Evolutionary conservation across 345 rosid genomes (phyloP).

Genomic region (Orychophragmus violaceus): DNA sequence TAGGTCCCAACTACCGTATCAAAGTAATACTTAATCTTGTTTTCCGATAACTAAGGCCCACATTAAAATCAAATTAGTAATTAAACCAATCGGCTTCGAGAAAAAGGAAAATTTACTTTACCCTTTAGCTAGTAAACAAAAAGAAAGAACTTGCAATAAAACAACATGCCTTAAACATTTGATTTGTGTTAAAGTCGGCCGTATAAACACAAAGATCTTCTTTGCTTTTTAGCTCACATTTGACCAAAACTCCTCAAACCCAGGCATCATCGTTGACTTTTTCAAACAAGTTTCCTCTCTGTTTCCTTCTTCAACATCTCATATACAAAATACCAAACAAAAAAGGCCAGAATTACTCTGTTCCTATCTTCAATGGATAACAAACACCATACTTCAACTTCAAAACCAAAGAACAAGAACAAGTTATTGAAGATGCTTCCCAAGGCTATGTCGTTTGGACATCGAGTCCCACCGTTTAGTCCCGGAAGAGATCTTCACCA

Average conservation of each 20-base stretch:
- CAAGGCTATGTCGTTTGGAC: slow-evolving; percentile 44
- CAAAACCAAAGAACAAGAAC: slow-evolving; percentile 34
- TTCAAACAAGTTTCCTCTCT: slow-evolving; percentile 24
- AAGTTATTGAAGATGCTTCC: slow-evolving; percentile 56
- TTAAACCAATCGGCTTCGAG: neutral
- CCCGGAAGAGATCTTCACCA: slow-evolving; percentile 50
- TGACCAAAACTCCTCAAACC: slow-evolving; percentile 30
- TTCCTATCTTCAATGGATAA: slow-evolving; percentile 12
- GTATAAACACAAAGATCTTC: slow-evolving; percentile 27
- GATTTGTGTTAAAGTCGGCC: slow-evolving; percentile 14
- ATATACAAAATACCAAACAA: neutral
- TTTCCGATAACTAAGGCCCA: neutral
- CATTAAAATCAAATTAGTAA: neutral
- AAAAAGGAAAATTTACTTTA: too few relatives aligned
- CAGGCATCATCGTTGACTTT: slow-evolving; percentile 29
- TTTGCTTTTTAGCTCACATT: slow-evolving; percentile 10
- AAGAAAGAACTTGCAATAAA: too few relatives aligned
- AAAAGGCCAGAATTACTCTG: neutral
- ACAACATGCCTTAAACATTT: slow-evolving; percentile 24
- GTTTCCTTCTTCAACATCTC: slow-evolving; percentile 6
- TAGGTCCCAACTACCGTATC: slow-evolving; percentile 15
- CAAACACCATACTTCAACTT: slow-evolving; percentile 17
- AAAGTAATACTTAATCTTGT: neutral
- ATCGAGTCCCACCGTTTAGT: slow-evolving; percentile 46
- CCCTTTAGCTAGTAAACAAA: neutral